A percentile compares a stretch with the other conserved stretches of the same genome.
These are phyloP conservation scores for Platanus orientalis DNA, from an alignment of 164 flowering plant species.

Conservation along the genomic window DNA sequence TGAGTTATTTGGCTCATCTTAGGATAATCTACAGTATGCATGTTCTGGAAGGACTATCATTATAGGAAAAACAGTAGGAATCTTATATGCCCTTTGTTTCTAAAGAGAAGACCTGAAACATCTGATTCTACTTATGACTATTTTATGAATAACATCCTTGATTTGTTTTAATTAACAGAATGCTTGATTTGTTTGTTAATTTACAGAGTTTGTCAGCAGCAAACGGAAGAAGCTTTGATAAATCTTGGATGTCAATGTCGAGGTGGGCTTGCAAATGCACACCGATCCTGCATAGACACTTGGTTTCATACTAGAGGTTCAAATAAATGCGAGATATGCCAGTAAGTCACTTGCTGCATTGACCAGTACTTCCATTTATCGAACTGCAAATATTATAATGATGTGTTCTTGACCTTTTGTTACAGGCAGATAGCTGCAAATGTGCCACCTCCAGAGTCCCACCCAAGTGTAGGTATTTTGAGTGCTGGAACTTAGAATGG, in stretches of 20 bases:
- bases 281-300: slow-evolving; percentile 60
- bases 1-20: too few relatives aligned
- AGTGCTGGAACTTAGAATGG: neutral
- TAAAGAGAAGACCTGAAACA: neutral
- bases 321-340: slow-evolving; percentile 86
- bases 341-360: slow-evolving; percentile 38
- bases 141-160: neutral
- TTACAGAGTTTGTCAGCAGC: slow-evolving; percentile 73
- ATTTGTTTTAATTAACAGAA: neutral
- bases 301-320: slow-evolving; percentile 81
- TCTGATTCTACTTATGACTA: neutral
- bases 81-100: too few relatives aligned
- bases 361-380: neutral
- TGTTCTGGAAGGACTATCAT: too few relatives aligned
- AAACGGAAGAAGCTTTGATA: slow-evolving; percentile 59
- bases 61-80: too few relatives aligned
- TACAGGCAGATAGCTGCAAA: slow-evolving; percentile 63
- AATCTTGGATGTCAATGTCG: slow-evolving; percentile 76
- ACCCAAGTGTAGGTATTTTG: slow-evolving; percentile 42
- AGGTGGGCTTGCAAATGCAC: slow-evolving; percentile 72
- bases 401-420: slow-evolving; percentile 2
- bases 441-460: slow-evolving; percentile 59
- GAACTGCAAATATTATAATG: neutral
- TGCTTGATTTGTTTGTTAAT: too few relatives aligned
- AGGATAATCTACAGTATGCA: too few relatives aligned